Percentiles rank a stretch among this genome's conserved stretches.
Evolutionary conservation across 2,329 filamentous ascomycete species (phyloP).

Genomic region (Falciphora oryzae): DNA sequence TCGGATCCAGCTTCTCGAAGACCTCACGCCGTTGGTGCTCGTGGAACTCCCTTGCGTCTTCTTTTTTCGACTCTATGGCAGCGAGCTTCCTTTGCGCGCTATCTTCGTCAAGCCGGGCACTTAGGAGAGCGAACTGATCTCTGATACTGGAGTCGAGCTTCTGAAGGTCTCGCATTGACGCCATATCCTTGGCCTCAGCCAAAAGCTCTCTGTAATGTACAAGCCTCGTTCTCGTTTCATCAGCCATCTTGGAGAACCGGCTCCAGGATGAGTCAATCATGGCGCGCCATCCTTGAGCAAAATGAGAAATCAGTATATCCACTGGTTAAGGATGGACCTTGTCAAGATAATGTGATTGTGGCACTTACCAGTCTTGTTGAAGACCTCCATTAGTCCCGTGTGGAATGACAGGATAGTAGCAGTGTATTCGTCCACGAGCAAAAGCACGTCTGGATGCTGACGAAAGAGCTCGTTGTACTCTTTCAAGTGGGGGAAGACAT

Average conservation of each 20-base stretch:
- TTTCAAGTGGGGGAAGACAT: not conserved
- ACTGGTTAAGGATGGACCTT: not conserved
- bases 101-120: not conserved
- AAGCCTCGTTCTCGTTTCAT: not conserved
- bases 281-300: not conserved
- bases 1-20: not conserved
- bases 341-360: not conserved
- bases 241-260: not conserved
- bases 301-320: not conserved
- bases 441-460: not conserved
- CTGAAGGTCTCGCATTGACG: not conserved
- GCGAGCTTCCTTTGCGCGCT: not conserved
- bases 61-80: too few species aligned
- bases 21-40: not conserved
- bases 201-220: not conserved
- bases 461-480: not conserved
- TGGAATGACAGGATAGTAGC: not conserved
- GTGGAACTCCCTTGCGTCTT: too few species aligned
- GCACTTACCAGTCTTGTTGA: not conserved
- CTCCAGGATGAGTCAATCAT: constrained; percentile 1
- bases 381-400: not conserved
- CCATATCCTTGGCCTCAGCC: not conserved
- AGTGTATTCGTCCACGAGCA: not conserved
- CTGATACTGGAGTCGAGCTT: not conserved
- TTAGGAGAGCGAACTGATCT: not conserved